Conservation (phyloP, 768 basidiomycete genomes). For the Trametes cinnabarina region DNA sequence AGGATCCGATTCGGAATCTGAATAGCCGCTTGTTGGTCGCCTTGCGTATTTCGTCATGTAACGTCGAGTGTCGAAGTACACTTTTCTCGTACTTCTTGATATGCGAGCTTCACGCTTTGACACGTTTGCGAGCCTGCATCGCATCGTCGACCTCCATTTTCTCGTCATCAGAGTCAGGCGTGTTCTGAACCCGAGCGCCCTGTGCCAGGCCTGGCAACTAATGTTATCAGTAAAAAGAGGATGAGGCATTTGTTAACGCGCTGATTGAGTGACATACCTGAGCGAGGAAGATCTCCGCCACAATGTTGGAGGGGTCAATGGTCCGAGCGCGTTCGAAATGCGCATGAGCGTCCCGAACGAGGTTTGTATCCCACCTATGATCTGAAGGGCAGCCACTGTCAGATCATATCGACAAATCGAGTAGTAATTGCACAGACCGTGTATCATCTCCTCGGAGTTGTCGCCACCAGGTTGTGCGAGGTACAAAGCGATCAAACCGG, state of each 20-base stretch:
- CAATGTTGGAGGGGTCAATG: conserved; percentile 56
- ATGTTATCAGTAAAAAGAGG: not conserved
- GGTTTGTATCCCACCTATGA: conserved; percentile 28
- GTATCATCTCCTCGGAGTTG: conserved; percentile 5
- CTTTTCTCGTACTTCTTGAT: not conserved
- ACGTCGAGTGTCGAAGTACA: not conserved
- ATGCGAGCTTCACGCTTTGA: conserved; percentile 23
- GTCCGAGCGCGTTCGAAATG: conserved; percentile 63
- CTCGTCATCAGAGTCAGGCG: conserved; percentile 40
- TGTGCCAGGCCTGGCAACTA: conserved; percentile 18
- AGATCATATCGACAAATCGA: not conserved
- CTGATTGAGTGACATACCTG: conserved; percentile 41
- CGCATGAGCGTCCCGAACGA: conserved; percentile 55
- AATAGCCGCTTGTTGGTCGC: conserved; percentile 17
- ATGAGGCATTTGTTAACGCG: not conserved
- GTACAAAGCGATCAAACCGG: conserved; percentile 71
- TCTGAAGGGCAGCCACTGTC: conserved; percentile 16
- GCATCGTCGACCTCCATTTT: conserved; percentile 26
- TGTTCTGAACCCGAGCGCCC: conserved; percentile 15
- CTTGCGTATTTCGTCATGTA: not conserved
- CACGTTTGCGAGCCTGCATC: conserved; percentile 36
- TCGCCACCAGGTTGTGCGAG: conserved; percentile 43
- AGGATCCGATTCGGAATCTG: conserved; percentile 74
- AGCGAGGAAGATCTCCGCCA: conserved; percentile 51
- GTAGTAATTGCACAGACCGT: conserved; percentile 1